Evolutionary conservation across 108 stramenopile species (phyloP).

Genomic region (Nitzschia sp.): DNA sequence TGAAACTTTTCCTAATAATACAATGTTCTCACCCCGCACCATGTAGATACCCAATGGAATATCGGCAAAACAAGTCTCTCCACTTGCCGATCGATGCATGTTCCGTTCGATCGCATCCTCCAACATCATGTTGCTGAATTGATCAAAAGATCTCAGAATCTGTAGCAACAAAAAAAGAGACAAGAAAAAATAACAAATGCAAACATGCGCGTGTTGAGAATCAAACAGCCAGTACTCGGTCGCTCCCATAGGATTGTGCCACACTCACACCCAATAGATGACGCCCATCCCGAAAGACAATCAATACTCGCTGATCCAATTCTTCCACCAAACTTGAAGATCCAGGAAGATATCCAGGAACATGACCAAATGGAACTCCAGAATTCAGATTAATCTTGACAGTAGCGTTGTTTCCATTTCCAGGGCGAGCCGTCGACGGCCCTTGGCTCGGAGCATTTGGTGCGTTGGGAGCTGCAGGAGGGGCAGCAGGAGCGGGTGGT

Average conservation of each 20-base stretch:
- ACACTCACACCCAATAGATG: constrained; percentile 85
- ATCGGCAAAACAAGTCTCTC: constrained; percentile 71
- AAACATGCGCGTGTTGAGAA: constrained; percentile 4
- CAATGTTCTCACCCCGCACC: constrained; percentile 88
- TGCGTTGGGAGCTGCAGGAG: too few relatives aligned
- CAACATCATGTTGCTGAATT: constrained; percentile 91
- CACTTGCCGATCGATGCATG: constrained; percentile 38
- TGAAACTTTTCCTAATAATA: constrained; percentile 80
- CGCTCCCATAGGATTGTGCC: neutral
- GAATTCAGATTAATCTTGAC: constrained; percentile 23
- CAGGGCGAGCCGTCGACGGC: neutral
- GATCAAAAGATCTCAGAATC: constrained; percentile 88
- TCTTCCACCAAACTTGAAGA: constrained; percentile 91
- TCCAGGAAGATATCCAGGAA: constrained; percentile 91
- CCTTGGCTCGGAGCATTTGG: too few relatives aligned
- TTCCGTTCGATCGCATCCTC: constrained; percentile 90
- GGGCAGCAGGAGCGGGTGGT: too few relatives aligned
- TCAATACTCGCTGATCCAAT: constrained; percentile 81
- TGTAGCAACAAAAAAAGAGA: neutral
- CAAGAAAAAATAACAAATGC: constrained; percentile 4
- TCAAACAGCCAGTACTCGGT: neutral
- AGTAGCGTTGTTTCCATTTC: neutral
- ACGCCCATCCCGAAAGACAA: constrained; percentile 91
- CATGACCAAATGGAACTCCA: constrained; percentile 72
- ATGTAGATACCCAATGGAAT: constrained; percentile 85